A percentile compares a stretch with the other conserved stretches of the same genome.
Conservation (phyloP, 2,329 filamentous ascomycete genomes). For the Rutstroemia sp. region DNA sequence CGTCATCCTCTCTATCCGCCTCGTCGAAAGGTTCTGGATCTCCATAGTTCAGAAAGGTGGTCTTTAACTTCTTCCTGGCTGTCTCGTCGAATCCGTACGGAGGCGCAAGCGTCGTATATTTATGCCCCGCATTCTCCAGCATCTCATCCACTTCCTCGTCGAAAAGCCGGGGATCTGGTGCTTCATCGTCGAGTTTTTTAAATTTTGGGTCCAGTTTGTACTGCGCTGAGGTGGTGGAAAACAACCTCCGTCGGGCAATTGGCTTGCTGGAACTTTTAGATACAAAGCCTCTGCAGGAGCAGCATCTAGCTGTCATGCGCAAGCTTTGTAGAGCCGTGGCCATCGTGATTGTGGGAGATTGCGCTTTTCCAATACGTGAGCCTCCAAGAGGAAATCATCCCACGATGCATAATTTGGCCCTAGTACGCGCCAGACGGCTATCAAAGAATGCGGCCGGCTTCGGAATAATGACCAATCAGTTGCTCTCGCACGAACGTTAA, state of each 20-base stretch:
- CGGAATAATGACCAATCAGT: background rate
- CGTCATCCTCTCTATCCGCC: constrained; percentile 50
- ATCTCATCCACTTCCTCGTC: constrained; percentile 7
- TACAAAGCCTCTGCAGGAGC: constrained; percentile 14
- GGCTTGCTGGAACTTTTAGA: constrained; percentile 12
- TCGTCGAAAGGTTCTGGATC: constrained; percentile 26
- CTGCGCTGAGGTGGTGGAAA: constrained; percentile 19
- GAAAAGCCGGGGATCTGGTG: background rate
- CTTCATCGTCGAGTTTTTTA: constrained; percentile 3
- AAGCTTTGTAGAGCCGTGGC: constrained; percentile 26
- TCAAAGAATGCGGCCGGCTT: background rate
- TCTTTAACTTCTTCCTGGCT: constrained; percentile 22
- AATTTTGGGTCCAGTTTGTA: constrained; percentile 7
- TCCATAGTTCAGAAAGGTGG: constrained; percentile 29
- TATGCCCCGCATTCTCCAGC: background rate
- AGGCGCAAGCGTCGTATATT: constrained; percentile 1
- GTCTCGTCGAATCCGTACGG: constrained; percentile 4
- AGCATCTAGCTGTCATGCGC: constrained; percentile 23
- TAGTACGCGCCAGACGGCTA: background rate
- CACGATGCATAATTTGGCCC: background rate
- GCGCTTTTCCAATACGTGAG: constrained; percentile 2
- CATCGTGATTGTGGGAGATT: constrained; percentile 17
- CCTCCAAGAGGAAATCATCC: background rate
- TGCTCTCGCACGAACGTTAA: background rate
- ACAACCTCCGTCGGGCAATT: constrained; percentile 18